phyloP scores from a whole-genome alignment of 371 early-diverging fungal species.

The Mucor plumbeus region DNA sequence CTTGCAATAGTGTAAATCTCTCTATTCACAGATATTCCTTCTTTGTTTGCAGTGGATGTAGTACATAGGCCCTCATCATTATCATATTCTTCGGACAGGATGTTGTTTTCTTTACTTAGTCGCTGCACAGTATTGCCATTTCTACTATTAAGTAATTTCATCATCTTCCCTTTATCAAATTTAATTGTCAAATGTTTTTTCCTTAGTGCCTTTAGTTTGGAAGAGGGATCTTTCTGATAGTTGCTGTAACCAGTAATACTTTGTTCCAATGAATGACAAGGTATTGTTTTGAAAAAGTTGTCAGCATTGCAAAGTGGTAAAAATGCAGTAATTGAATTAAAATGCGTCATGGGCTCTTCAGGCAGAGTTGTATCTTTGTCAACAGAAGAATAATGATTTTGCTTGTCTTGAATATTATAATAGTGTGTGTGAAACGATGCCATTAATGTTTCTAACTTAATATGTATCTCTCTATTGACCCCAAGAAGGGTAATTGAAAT shows the following conservation, averaged over 20 bases:
- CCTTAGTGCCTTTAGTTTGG: background rate
- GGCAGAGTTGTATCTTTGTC: background rate
- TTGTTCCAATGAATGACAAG: background rate
- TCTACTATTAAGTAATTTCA: background rate
- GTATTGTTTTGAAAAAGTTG: too few species aligned
- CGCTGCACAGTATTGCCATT: background rate
- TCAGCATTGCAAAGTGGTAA: background rate
- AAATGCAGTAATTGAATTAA: background rate
- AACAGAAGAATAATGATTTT: background rate
- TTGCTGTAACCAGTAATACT: background rate
- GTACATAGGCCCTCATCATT: background rate
- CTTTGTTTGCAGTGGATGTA: background rate
- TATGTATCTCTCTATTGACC: constrained; percentile 24
- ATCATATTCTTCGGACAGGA: background rate
- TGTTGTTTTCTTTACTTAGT: background rate
- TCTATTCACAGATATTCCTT: background rate
- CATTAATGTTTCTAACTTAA: constrained; percentile 28
- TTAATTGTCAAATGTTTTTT: background rate
- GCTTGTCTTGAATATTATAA: background rate
- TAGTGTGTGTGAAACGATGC: constrained; percentile 25
- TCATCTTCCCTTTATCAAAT: too few species aligned
- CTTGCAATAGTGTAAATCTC: background rate
- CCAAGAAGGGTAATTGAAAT: too few species aligned
- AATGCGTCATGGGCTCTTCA: background rate
- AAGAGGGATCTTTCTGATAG: background rate